Percentiles rank a stretch among this genome's conserved stretches.
phyloP scores from a whole-genome alignment of 805 yeast species.

The Ogataea ganodermae region DNA sequence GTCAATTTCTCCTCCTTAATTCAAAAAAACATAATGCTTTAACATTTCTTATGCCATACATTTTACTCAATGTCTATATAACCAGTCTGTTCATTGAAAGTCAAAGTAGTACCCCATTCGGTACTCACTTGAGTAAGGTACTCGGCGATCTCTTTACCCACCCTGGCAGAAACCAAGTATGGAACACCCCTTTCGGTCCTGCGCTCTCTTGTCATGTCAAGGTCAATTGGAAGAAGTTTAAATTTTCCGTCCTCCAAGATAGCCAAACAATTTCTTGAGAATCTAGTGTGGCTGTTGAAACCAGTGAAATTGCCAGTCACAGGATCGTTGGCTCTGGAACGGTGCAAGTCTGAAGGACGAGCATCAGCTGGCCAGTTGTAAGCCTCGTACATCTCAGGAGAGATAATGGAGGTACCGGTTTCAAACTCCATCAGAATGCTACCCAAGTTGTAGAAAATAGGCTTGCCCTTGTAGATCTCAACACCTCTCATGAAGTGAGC shows the following conservation, averaged over 20 bases:
- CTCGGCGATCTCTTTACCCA: conserved; percentile 27
- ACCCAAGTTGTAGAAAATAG: conserved; percentile 33
- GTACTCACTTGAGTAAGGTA: conserved; percentile 27
- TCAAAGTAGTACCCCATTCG: conserved; percentile 29
- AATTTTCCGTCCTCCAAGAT: conserved; percentile 26
- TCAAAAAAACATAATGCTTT: not conserved
- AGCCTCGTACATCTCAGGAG: conserved; percentile 31
- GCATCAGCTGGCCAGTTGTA: conserved; percentile 26
- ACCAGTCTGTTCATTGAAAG: conserved; percentile 25
- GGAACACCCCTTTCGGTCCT: conserved; percentile 32
- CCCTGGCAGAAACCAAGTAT: conserved; percentile 25
- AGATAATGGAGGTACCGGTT: conserved; percentile 28
- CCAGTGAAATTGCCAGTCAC: conserved; percentile 29
- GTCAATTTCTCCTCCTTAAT: not conserved
- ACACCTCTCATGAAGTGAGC: conserved; percentile 35
- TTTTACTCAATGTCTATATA: conserved; percentile 15
- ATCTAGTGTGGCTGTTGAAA: conserved; percentile 28
- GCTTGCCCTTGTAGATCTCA: conserved; percentile 31
- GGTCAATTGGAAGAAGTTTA: conserved; percentile 30
- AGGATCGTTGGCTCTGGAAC: conserved; percentile 28
- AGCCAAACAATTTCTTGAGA: conserved; percentile 31
- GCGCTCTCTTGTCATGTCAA: conserved; percentile 27
- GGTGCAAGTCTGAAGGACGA: conserved; percentile 33
- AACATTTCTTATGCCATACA: not conserved
- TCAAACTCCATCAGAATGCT: conserved; percentile 33